Conservation (phyloP, 2,329 filamentous ascomycete genomes). For the Teratosphaeria gauchensis region DNA sequence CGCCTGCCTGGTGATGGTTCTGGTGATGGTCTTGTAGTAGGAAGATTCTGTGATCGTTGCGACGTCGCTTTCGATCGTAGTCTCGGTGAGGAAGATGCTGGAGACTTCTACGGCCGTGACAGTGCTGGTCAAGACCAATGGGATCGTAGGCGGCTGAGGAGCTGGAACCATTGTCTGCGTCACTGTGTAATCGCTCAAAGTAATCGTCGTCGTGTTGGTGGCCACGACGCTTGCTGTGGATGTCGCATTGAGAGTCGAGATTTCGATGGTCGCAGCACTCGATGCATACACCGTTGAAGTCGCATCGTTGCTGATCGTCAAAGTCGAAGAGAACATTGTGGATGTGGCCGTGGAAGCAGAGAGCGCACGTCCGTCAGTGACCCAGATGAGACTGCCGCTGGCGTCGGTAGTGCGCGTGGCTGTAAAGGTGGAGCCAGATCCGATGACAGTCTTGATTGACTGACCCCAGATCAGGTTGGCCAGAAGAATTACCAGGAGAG, state of each 20-base stretch:
- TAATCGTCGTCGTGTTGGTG: background rate
- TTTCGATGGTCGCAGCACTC: background rate
- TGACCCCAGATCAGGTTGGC: background rate
- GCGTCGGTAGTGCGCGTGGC: background rate
- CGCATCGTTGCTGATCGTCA: background rate
- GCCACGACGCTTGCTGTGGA: background rate
- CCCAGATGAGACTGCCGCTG: background rate
- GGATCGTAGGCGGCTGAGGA: background rate
- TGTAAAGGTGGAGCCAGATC: background rate
- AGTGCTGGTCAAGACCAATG: background rate
- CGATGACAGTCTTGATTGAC: background rate
- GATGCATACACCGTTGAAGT: background rate
- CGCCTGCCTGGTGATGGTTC: background rate
- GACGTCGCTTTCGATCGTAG: background rate
- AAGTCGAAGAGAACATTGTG: background rate
- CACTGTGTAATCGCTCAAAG: background rate
- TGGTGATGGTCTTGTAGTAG: background rate
- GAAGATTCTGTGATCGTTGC: background rate
- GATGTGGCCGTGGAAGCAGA: background rate
- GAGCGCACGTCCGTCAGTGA: background rate
- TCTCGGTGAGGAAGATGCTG: background rate
- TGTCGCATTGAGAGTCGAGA: background rate
- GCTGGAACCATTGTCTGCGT: background rate
- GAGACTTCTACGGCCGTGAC: background rate
- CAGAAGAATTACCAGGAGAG: background rate